A percentile compares a stretch with the other conserved stretches of the same genome.
These are phyloP conservation scores for Tylopilus vinaceipallidus DNA, from an alignment of 768 basidiomycete species.

Conservation along the genomic window DNA sequence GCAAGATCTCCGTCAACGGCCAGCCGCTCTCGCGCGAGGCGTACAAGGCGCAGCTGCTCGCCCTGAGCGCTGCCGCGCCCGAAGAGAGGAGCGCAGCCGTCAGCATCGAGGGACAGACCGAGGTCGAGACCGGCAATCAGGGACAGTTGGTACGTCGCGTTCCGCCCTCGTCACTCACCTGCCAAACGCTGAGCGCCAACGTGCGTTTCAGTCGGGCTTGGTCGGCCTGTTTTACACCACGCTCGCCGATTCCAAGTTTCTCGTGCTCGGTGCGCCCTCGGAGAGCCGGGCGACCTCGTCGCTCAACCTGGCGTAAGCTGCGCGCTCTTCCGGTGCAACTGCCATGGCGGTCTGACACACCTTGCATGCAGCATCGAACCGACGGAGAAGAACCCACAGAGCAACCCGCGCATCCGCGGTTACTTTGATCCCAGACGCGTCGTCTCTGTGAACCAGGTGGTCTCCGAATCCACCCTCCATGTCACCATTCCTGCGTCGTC, in stretches of 20 bases:
- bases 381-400: slow-evolving; percentile 26
- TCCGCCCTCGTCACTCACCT: too few species aligned
- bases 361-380: slow-evolving; percentile 27
- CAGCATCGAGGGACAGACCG: slow-evolving; percentile 25
- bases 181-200: too few species aligned
- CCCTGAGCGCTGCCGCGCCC: slow-evolving; percentile 23
- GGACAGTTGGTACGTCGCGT: slow-evolving; percentile 26
- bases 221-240: slow-evolving; percentile 40
- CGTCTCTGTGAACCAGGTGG: slow-evolving; percentile 32
- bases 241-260: slow-evolving; percentile 31
- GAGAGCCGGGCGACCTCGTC: slow-evolving; percentile 34
- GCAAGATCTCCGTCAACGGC: slow-evolving; percentile 42
- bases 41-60: slow-evolving; percentile 38
- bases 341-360: not conserved
- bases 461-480: slow-evolving; percentile 26
- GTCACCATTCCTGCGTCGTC: slow-evolving; percentile 22
- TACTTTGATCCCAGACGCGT: slow-evolving; percentile 37
- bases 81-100: slow-evolving; percentile 18
- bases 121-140: slow-evolving; percentile 25
- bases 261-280: slow-evolving; percentile 34
- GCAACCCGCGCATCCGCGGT: slow-evolving; percentile 19
- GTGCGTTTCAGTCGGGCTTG: slow-evolving; percentile 30
- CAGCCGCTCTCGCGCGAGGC: slow-evolving; percentile 35
- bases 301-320: slow-evolving; percentile 38
- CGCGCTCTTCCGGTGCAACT: not conserved